Percentiles rank a stretch among this genome's conserved stretches.
Evolutionary conservation across 345 rosid genomes (phyloP).

Genomic region (Noccaea bulbosa): DNA sequence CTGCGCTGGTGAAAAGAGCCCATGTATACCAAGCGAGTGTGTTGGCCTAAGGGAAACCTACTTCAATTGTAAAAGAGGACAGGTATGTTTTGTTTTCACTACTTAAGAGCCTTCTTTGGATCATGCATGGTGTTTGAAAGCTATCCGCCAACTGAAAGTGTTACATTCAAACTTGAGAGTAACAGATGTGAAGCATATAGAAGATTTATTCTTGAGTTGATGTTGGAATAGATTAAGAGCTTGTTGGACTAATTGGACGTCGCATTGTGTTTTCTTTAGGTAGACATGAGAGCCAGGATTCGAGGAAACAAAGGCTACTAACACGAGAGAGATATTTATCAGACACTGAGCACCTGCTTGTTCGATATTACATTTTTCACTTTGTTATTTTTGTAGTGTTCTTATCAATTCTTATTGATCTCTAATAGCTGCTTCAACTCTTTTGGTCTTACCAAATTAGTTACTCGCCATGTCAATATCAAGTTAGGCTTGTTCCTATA

Average conservation of each 20-base stretch:
- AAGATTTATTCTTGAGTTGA: neutral
- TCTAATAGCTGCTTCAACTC: neutral
- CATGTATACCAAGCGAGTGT: slow-evolving; percentile 82
- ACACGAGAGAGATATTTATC: slow-evolving; percentile 17
- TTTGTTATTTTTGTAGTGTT: slow-evolving; percentile 10
- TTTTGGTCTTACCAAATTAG: neutral
- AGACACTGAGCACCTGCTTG: neutral
- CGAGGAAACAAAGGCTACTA: slow-evolving; percentile 96
- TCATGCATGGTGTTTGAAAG: neutral
- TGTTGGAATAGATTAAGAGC: neutral
- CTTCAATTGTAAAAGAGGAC: slow-evolving; percentile 99
- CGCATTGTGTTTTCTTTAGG: slow-evolving; percentile 45
- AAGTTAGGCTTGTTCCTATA: slow-evolving; percentile 41
- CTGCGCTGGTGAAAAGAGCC: slow-evolving; percentile 86
- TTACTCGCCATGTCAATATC: slow-evolving; percentile 36
- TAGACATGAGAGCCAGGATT: slow-evolving; percentile 97
- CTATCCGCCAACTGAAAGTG: neutral
- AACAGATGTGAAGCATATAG: neutral
- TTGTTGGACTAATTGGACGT: slow-evolving; percentile 8
- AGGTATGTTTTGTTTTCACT: slow-evolving; percentile 50
- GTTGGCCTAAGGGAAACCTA: slow-evolving; percentile 95
- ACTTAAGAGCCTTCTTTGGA: slow-evolving; percentile 1
- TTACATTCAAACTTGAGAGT: slow-evolving; percentile 10
- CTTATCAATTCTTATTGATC: slow-evolving; percentile 15
- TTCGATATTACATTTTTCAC: slow-evolving; percentile 5